Evolutionary conservation across 169 alveolate genomes (phyloP), one percentile per base, ranked within the genome.

Genomic region (Neospora caninum): DNA sequence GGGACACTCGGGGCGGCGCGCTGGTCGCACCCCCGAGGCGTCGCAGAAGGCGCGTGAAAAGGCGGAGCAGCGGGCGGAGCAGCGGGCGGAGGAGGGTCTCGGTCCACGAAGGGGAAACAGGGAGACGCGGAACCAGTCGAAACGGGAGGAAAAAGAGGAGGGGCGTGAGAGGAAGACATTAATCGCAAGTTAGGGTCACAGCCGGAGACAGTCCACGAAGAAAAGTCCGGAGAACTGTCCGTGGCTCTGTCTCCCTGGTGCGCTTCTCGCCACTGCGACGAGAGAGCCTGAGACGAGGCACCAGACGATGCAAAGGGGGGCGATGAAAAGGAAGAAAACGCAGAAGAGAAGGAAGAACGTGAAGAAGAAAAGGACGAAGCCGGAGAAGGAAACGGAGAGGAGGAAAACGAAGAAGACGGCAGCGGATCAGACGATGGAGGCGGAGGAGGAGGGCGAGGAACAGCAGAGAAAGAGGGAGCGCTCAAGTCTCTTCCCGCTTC

Each of bases 111-210:
- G 58, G 58, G 58, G 58, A 49, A 18, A 31, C n/a, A 22, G n/a
- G 45, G n/a, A 73, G 84, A 36, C 84, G 84, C 39, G 84, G n/a
- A n/a, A n/a, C n/a, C n/a, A n/a, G 7, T n/a, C 43, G 84, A 43
- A 1, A 27, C 43, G 43, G 42, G 42, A 41, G 42, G 84, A 73
- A 43, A 43, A n/a, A 2, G 25, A 9, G 84, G 84, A 2, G 39
- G 43, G 42, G 84, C 49, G 18, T 4, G 22, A 49, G 58, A 4
- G 58, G 58, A 49, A 49, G 58, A 49, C 22, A 49, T 13, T 4
- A 4, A 7, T 4, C 58, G 58, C 22, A 49, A 13, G 13, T 13
- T 4, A 13, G 58, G 58, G 13, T 4, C 58, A 13, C 13, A 4
- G 58, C 58, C 58, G 4, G 58, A 4, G 58, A 4, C 58, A 7